Evolutionary conservation across 495 filamentous ascomycete genomes (phyloP), one percentile per base, ranked within the genome.

Genomic region (Massariosphaeria phaeospora): DNA sequence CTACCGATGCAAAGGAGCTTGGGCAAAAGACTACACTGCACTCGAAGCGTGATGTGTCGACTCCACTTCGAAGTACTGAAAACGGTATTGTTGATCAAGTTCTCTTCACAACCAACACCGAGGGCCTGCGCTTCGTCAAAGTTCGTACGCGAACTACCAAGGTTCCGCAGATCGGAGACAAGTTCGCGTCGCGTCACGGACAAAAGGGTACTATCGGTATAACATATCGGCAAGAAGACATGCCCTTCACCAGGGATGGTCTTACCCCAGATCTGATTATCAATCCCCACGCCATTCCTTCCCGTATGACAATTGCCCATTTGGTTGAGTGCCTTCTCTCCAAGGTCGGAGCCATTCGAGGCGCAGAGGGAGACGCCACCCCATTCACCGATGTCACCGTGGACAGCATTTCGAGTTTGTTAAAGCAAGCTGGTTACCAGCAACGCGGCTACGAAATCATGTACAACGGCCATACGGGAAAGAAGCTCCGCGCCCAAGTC

Each of bases 171-270:
- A 97, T 99, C 69, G 93, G 93, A 59, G 93, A 99, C 73, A 99
- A 99, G 70, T 99, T 99, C 68, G 94, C 93, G 0, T 97, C 94
- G 52, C 89, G 93, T 70, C 93, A 99, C 81, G 93, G 93, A 57
- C 93, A 99, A 69, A 99, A 99, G 74, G 93, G 93, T 68, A 97
- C 94, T 1, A 95, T 99, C 68, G 93, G 93, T 77, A 93, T 99
- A 66, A 97, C 93, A 0, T 97, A 89, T 70, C 81, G 91, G 11
- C 88, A 94, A 60, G 93, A 97, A 71, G 94, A 99, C 65, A 99
- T 99, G 93, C 94, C 94, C 0, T 99, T 97, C 71, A 94, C 90
- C 4, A 75, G 82, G 35, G 88, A 96, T 70, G 93, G 93, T 59
- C 80, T 97, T 44, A 84, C 84, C 1, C 93, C 93, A 1, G 93